Percentiles rank a stretch among this genome's conserved stretches.
phyloP scores from a whole-genome alignment of 1,139 yeast genomes.

The Casaregolazyma lundiana region DNA sequence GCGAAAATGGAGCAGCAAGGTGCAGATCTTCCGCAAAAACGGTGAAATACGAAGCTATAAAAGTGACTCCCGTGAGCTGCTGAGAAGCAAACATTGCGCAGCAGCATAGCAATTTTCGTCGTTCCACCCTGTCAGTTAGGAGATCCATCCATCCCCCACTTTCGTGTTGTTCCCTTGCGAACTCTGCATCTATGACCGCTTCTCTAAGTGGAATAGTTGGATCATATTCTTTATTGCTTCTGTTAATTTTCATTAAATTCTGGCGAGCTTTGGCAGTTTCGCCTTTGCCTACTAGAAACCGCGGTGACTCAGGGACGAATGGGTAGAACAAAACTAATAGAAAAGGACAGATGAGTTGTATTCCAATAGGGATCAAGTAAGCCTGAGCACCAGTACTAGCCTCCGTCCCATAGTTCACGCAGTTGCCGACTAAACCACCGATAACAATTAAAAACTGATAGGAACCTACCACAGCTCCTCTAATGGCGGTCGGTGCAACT shows the following conservation, averaged over 20 bases:
- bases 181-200: constrained; percentile 44
- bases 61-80: constrained; percentile 77
- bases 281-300: constrained; percentile 56
- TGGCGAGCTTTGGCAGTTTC: constrained; percentile 54
- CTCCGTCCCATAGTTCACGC: constrained; percentile 15
- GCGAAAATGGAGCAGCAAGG: constrained; percentile 56
- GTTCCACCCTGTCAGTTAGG: constrained; percentile 39
- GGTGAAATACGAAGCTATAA: constrained; percentile 78
- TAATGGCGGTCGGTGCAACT: constrained; percentile 16
- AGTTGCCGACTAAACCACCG: constrained; percentile 14
- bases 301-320: constrained; percentile 75
- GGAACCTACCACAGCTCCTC: constrained; percentile 17
- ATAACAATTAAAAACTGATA: constrained; percentile 12
- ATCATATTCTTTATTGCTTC: constrained; percentile 56
- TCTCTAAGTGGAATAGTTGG: constrained; percentile 31
- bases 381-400: constrained; percentile 61
- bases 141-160: no score
- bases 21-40: constrained; percentile 74
- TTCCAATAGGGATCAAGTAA: constrained; percentile 58
- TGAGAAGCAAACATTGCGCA: constrained; percentile 62
- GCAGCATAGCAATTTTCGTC: constrained; percentile 61
- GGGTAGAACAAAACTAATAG: constrained; percentile 49
- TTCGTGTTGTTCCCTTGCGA: constrained; percentile 61
- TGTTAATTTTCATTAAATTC: constrained; percentile 59
- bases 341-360: constrained; percentile 44